phyloP scores from a whole-genome alignment of 1,139 yeast genomes.

The Tardiomyces blankii region DNA sequence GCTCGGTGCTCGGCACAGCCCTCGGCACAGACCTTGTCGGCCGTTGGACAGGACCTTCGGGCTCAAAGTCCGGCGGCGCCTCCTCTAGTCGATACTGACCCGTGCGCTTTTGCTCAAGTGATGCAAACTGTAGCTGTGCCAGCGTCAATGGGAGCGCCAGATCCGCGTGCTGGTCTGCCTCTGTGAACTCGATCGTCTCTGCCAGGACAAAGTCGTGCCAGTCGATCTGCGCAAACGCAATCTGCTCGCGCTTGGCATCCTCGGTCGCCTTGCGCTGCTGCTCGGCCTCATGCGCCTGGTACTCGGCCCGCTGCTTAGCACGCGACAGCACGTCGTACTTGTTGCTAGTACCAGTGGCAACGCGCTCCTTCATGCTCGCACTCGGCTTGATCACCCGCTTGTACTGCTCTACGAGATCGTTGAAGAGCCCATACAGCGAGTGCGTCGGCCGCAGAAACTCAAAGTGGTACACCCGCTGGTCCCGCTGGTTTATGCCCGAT shows the following conservation, averaged over 20 bases:
- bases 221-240: constrained; percentile 65
- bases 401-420: constrained; percentile 47
- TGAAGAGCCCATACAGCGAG: constrained; percentile 47
- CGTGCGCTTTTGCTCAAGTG: constrained; percentile 38
- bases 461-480: constrained; percentile 43
- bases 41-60: constrained; percentile 7
- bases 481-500: constrained; percentile 30
- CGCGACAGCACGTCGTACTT: constrained; percentile 33
- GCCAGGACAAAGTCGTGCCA: constrained; percentile 79
- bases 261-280: constrained; percentile 24
- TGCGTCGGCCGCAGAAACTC: constrained; percentile 56
- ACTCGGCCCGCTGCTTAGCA: constrained; percentile 50
- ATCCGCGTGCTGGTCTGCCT: constrained; percentile 51
- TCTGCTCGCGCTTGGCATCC: constrained; percentile 29
- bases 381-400: constrained; percentile 26
- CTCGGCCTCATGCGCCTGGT: constrained; percentile 27
- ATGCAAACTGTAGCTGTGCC: constrained; percentile 49
- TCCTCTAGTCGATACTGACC: constrained; percentile 25
- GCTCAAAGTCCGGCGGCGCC: constrained; percentile 28
- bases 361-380: constrained; percentile 10
- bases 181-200: constrained; percentile 57
- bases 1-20: background rate
- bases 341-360: constrained; percentile 17
- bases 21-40: constrained; percentile 3
- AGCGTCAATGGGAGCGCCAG: constrained; percentile 51